These are phyloP conservation scores for Discostella stelligera DNA, from an alignment of 352 stramenopile genomes.

Conservation along the genomic window DNA sequence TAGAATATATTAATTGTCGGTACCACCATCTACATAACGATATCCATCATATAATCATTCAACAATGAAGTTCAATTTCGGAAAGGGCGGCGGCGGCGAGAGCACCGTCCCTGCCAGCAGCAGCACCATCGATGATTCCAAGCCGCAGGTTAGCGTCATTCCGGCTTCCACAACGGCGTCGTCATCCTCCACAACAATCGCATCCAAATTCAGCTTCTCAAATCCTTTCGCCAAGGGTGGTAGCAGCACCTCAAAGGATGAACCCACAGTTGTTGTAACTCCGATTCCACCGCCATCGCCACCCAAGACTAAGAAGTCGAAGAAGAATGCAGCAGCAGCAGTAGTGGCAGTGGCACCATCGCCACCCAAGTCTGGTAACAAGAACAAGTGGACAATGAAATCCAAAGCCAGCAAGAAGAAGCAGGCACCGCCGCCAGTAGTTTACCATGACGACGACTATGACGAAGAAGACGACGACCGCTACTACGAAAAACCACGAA, in stretches of 20 bases:
- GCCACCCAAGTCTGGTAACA: not conserved
- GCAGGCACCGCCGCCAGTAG: not conserved
- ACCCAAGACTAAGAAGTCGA: not conserved
- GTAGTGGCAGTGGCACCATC: not conserved
- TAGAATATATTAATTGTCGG: no score
- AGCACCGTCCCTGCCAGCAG: not conserved
- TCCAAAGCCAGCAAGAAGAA: not conserved
- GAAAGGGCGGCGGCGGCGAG: not conserved
- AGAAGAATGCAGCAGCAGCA: no score
- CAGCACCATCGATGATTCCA: not conserved
- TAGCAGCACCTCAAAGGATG: not conserved
- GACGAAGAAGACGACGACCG: not conserved
- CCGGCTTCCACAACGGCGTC: not conserved
- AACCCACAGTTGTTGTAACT: not conserved
- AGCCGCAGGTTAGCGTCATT: not conserved
- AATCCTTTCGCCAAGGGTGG: constrained; percentile 1
- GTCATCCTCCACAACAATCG: not conserved
- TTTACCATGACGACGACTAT: not conserved
- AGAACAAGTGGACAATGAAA: not conserved
- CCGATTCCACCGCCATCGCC: not conserved
- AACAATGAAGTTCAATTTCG: constrained; percentile 13
- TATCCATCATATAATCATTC: no score
- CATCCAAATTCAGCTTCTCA: constrained; percentile 2
- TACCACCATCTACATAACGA: no score
- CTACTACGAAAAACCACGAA: not conserved